Conservation (phyloP, 345 rosid species). For the Raphanus raphanistrum region DNA sequence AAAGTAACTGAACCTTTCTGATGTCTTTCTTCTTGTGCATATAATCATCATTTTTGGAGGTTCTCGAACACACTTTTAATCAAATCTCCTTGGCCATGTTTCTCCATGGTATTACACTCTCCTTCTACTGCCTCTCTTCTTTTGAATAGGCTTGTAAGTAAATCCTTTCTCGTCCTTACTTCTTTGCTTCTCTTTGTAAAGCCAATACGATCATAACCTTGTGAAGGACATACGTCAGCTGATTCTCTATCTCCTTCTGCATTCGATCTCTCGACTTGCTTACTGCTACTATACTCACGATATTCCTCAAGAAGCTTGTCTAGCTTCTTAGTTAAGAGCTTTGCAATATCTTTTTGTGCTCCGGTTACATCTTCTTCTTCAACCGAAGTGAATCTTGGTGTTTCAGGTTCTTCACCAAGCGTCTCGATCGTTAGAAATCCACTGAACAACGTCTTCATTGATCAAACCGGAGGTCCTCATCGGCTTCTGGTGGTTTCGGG, state of each 20-base stretch:
- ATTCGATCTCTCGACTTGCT: not conserved
- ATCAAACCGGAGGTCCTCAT: slow-evolving; percentile 12
- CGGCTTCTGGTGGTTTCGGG: not conserved
- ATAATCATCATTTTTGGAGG: slow-evolving; percentile 7
- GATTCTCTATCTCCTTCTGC: slow-evolving; percentile 5
- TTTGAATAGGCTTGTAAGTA: slow-evolving; percentile 20
- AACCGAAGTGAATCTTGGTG: slow-evolving; percentile 26
- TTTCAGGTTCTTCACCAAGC: slow-evolving; percentile 34
- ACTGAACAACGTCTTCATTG: slow-evolving; percentile 21
- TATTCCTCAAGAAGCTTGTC: slow-evolving; percentile 20
- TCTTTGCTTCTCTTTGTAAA: slow-evolving; percentile 5
- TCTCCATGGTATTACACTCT: slow-evolving; percentile 8
- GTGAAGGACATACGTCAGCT: not conserved
- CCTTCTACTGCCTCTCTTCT: not conserved
- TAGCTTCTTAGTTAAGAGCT: slow-evolving; percentile 28
- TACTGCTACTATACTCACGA: not conserved
- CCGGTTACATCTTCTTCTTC: slow-evolving; percentile 10
- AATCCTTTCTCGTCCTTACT: slow-evolving; percentile 7
- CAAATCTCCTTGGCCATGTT: slow-evolving; percentile 10
- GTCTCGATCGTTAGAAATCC: slow-evolving; percentile 34
- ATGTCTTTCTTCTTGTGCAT: slow-evolving; percentile 26
- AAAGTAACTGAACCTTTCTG: slow-evolving; percentile 29
- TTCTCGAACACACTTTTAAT: slow-evolving; percentile 8
- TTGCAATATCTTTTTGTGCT: slow-evolving; percentile 4
- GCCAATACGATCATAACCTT: slow-evolving; percentile 2